Conservation (phyloP, 1,139 yeast species). For the Saccharomyces hybrid region DNA sequence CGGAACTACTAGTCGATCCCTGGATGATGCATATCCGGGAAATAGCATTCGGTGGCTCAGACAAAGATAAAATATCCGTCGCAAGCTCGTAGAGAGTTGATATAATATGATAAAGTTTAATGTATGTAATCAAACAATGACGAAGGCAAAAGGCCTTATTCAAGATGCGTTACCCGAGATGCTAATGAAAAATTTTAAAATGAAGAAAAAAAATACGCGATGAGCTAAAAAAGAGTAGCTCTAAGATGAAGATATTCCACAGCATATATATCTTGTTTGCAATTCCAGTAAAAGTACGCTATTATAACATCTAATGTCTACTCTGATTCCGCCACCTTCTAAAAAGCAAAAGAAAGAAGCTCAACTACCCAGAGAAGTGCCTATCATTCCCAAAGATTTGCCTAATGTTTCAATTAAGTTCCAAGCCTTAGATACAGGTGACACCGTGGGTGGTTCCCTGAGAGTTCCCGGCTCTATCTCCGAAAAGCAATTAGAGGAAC, state of each 20-base stretch:
- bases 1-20: conserved; percentile 78
- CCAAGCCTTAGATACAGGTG: conserved; percentile 95
- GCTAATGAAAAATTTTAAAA: not conserved
- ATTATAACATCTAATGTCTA: conserved; percentile 56
- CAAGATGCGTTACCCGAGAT: conserved; percentile 1
- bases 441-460: conserved; percentile 71
- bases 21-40: conserved; percentile 76
- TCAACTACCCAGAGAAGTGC: conserved; percentile 72
- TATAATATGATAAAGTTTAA: not conserved
- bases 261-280: too few relatives aligned
- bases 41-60: conserved; percentile 49
- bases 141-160: not conserved
- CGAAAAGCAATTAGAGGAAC: conserved; percentile 80
- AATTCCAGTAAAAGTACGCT: too few relatives aligned
- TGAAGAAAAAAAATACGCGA: not conserved
- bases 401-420: conserved; percentile 86
- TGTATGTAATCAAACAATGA: not conserved
- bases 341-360: conserved; percentile 82
- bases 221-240: not conserved
- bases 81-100: not conserved
- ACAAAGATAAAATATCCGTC: conserved; percentile 7
- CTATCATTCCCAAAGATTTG: conserved; percentile 64
- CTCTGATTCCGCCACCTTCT: conserved; percentile 88
- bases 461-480: conserved; percentile 88
- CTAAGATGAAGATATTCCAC: not conserved